Conservation (phyloP, 148 eudicot species). For the Cornus suecica region DNA sequence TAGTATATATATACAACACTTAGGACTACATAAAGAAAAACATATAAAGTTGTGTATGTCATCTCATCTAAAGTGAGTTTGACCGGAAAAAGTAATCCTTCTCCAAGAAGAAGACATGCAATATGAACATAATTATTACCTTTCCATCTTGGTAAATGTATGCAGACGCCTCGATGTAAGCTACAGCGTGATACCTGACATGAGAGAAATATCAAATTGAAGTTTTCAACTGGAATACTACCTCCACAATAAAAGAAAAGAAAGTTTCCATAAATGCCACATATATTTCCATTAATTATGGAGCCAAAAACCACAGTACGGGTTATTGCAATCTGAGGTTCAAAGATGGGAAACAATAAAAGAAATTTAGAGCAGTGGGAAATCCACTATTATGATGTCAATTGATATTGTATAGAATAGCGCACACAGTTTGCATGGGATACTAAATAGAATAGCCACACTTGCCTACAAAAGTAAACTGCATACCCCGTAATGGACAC, state of each 20-base stretch:
- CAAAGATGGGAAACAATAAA: background rate
- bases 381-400: background rate
- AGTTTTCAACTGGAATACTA: background rate
- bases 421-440: too few species aligned
- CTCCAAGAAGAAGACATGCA: background rate
- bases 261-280: background rate
- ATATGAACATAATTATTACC: constrained; percentile 39
- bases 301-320: background rate
- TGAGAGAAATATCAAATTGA: background rate
- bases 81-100: background rate
- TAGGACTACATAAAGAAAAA: background rate
- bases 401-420: background rate
- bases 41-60: background rate
- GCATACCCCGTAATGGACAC: background rate
- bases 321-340: background rate
- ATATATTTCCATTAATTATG: background rate
- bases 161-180: constrained; percentile 92
- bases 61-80: background rate
- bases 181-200: constrained; percentile 93
- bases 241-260: background rate
- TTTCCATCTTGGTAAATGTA: constrained; percentile 95
- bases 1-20: too few species aligned
- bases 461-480: background rate
- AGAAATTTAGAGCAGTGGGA: background rate
- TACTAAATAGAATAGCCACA: too few species aligned